phyloP scores from a whole-genome alignment of 176 grass and related monocot species.

The Neostapfia colusana region DNA sequence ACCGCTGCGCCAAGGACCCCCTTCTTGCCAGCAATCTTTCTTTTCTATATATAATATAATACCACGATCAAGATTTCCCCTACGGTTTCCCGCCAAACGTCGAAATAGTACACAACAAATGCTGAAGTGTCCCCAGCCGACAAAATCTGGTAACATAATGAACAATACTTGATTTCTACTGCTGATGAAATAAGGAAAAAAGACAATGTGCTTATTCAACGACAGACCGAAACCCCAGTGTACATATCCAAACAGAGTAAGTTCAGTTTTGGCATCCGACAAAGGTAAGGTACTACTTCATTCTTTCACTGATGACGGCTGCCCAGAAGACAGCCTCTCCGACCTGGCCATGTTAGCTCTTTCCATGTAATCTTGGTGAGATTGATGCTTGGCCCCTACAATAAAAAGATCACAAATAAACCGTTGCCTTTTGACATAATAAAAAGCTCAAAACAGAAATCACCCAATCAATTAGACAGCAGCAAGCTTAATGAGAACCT shows the following conservation, averaged over 20 bases:
- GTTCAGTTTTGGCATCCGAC: neutral
- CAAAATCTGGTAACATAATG: slow-evolving; percentile 11
- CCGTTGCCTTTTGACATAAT: neutral
- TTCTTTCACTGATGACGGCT: slow-evolving; percentile 62
- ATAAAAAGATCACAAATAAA: neutral
- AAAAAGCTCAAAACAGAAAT: neutral
- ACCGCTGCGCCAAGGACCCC: no score
- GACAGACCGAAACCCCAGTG: neutral
- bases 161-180: slow-evolving; percentile 9
- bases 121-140: neutral
- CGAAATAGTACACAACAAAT: neutral
- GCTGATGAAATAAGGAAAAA: neutral
- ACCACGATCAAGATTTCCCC: no score
- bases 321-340: slow-evolving; percentile 79
- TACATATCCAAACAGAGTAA: neutral
- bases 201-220: slow-evolving; percentile 15
- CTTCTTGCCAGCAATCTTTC: no score
- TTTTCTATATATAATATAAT: no score
- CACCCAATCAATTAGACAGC: neutral
- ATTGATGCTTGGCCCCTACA: slow-evolving; percentile 76
- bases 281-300: slow-evolving; percentile 26
- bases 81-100: no score
- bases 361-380: slow-evolving; percentile 97
- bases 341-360: slow-evolving; percentile 73
- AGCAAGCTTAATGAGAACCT: neutral